Conservation (phyloP, 176 grass and related monocot genomes). For the Puccinellia tenuiflora region DNA sequence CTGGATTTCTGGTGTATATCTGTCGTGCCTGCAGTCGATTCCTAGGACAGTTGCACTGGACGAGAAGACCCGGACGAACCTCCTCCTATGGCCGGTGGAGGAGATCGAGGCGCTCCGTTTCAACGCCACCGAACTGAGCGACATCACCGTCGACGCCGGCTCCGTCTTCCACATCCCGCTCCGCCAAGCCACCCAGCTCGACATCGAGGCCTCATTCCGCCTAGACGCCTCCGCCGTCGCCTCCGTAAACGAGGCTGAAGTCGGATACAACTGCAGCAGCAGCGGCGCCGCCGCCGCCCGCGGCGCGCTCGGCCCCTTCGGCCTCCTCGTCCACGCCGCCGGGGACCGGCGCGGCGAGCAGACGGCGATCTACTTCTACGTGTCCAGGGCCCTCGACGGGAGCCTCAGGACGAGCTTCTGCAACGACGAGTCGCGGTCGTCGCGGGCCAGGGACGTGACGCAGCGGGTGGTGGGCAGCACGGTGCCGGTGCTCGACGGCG, state of each 20-base stretch:
- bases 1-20: background rate
- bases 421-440: constrained; percentile 60
- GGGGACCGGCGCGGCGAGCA: constrained; percentile 22
- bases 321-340: constrained; percentile 36
- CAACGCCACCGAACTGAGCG: constrained; percentile 22
- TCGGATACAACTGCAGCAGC: constrained; percentile 47
- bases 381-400: constrained; percentile 32
- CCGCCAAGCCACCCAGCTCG: constrained; percentile 32
- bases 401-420: constrained; percentile 46
- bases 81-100: constrained; percentile 59
- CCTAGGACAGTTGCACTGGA: constrained; percentile 51
- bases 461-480: constrained; percentile 48
- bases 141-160: constrained; percentile 29
- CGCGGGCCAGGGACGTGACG: constrained; percentile 38
- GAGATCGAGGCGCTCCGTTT: constrained; percentile 40
- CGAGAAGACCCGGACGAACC: constrained; percentile 41
- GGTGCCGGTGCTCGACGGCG: constrained; percentile 40
- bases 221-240: constrained; percentile 2
- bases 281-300: constrained; percentile 31
- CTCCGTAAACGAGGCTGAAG: background rate
- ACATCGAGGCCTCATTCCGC: constrained; percentile 49
- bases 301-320: constrained; percentile 47
- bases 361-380: constrained; percentile 52
- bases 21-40: constrained; percentile 26
- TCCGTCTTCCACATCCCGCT: constrained; percentile 26